Conservation (phyloP, 2,329 filamentous ascomycete species). For the Penicillium polonicum region DNA sequence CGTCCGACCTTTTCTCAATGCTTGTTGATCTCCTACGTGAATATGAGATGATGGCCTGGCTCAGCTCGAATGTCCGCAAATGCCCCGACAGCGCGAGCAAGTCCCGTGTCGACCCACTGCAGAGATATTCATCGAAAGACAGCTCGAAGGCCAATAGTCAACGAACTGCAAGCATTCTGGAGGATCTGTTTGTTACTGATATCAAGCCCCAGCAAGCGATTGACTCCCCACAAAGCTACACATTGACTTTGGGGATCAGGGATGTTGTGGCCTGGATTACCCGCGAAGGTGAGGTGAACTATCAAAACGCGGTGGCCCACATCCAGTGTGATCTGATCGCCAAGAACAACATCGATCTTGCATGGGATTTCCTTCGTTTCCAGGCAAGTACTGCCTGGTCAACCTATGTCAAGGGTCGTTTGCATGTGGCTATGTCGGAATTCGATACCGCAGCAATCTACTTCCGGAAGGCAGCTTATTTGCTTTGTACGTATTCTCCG, state of each 20-base stretch:
- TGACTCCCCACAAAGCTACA: constrained; percentile 43
- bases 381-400: constrained; percentile 58
- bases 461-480: constrained; percentile 81
- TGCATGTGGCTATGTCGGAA: constrained; percentile 72
- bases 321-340: constrained; percentile 66
- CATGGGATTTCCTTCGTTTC: constrained; percentile 66
- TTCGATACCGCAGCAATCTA: constrained; percentile 68
- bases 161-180: constrained; percentile 40
- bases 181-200: constrained; percentile 46
- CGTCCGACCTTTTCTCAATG: constrained; percentile 56
- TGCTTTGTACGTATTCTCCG: constrained; percentile 65
- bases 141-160: constrained; percentile 23
- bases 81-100: constrained; percentile 28
- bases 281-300: constrained; percentile 55
- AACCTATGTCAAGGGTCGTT: constrained; percentile 78
- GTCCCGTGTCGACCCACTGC: constrained; percentile 24
- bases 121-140: constrained; percentile 29
- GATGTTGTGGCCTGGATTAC: constrained; percentile 48
- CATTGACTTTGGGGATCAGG: constrained; percentile 43
- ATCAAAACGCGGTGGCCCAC: constrained; percentile 63
- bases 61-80: constrained; percentile 50
- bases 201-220: constrained; percentile 45
- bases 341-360: constrained; percentile 66
- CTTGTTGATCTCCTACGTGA: constrained; percentile 70
- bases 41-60: constrained; percentile 67